Base-by-base conservation (phyloP, 1,284 basidiomycete species). In the Cryptococcus depauperatus region DNA sequence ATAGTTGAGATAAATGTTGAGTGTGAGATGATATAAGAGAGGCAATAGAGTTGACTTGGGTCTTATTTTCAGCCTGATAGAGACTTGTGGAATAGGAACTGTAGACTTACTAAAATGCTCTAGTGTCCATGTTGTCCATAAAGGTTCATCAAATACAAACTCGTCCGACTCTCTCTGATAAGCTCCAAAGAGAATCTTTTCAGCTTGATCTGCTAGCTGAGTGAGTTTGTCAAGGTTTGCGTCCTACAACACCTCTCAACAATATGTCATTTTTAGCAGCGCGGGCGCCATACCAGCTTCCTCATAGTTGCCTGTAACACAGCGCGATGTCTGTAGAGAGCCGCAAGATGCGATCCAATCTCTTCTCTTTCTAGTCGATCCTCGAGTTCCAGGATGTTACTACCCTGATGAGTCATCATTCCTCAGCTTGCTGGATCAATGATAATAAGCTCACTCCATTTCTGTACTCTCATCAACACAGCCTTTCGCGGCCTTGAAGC, bases 91-190 rank as follows among this genome's bases (percentile, higher is more conserved):
- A 2, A 19, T n/a, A 46, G 29, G 7, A 42, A 29, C 16, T n/a
- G 3, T 18, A 3, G 21, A 26, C 63, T 30, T 41, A 67, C 66
- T 58, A 41, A 69, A 65, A 33, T 53, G 47, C 37, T 66, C 60
- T 9, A 69, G 40, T 9, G 67, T 68, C 67, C 67, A 69, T n/a
- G 61, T 61, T 1, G 57, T 43, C 65, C 65, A 69, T 28, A 68
- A 41, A 5, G 65, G 64, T 14, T 64, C 63, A 2, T 47, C 29
- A 26, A 66, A 50, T 1, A 57, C 57, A 46, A 64, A 67, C 13
- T 62, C 58, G 11, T 26, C 34, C 4, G 50, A 37, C 40, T 62
- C 55, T 11, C 49, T 50, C 18, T 49, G 44, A 39, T 54, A 62
- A 8, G 65, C 65, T 16, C 62, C 65, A 19, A 69, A 61, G 35